These are phyloP conservation scores for Royoungia palumana DNA, from an alignment of 768 basidiomycete genomes.

Conservation along the genomic window DNA sequence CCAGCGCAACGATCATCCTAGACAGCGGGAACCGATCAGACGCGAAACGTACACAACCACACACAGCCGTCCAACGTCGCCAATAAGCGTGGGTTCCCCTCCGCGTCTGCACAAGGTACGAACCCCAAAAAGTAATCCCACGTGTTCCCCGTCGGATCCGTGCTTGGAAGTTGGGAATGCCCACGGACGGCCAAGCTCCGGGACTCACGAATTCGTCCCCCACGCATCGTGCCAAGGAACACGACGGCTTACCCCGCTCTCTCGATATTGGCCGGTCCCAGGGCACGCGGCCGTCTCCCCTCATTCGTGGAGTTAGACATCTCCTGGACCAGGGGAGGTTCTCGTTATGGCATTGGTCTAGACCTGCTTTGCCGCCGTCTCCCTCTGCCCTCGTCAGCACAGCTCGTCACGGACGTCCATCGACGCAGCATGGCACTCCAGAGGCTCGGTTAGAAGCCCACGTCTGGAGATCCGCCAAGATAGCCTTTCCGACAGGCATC, in stretches of 20 bases:
- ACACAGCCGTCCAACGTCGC: too few species aligned
- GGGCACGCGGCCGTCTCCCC: slow-evolving; percentile 14
- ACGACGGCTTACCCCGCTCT: slow-evolving; percentile 40
- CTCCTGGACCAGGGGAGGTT: neutral
- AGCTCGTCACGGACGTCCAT: neutral
- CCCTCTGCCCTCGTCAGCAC: neutral
- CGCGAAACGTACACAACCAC: neutral
- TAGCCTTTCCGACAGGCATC: too few species aligned
- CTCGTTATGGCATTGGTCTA: neutral
- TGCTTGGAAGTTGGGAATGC: neutral
- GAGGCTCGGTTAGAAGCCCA: too few species aligned
- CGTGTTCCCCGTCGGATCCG: slow-evolving; percentile 1
- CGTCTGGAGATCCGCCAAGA: too few species aligned
- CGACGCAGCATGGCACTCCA: too few species aligned
- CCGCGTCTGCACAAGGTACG: too few species aligned
- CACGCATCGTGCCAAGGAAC: slow-evolving; percentile 2
- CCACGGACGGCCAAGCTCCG: slow-evolving; percentile 30
- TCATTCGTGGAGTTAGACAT: neutral
- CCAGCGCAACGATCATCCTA: neutral
- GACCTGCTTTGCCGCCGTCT: too few species aligned
- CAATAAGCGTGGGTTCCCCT: slow-evolving; percentile 7
- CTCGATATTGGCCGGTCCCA: slow-evolving; percentile 22
- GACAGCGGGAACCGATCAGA: slow-evolving; percentile 2
- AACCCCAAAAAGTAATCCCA: neutral
- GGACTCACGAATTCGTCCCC: slow-evolving; percentile 38